These are phyloP conservation scores for Aegilops longissima DNA, from an alignment of 176 grass and related monocot genomes.

Conservation along the genomic window DNA sequence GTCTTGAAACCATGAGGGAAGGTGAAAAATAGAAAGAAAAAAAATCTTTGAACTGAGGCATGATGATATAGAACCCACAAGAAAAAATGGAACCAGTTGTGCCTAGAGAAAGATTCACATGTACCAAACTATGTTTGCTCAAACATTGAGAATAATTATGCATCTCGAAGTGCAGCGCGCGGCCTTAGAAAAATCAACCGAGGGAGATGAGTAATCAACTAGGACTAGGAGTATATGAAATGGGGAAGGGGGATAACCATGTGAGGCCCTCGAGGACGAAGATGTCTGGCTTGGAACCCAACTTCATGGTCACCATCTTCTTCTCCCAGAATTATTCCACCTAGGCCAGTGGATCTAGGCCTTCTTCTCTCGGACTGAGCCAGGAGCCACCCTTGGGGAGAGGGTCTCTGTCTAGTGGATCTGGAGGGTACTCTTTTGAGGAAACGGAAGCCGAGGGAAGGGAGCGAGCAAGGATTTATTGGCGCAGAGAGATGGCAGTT, in stretches of 20 bases:
- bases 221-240: not conserved
- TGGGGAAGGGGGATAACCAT: slow-evolving; percentile 31
- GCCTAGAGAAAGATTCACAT: not conserved
- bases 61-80: not conserved
- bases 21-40: not conserved
- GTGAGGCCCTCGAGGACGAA: slow-evolving; percentile 67
- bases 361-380: not conserved
- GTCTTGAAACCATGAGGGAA: too few species aligned
- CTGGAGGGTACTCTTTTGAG: not conserved
- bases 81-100: not conserved
- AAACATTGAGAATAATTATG: not conserved
- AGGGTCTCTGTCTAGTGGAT: not conserved
- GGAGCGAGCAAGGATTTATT: not conserved
- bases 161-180: not conserved
- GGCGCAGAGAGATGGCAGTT: not conserved
- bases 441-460: slow-evolving; percentile 26
- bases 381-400: not conserved
- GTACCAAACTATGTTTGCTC: too few species aligned
- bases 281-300: slow-evolving; percentile 63
- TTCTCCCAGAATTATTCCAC: not conserved
- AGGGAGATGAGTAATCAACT: too few species aligned
- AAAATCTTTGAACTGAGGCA: not conserved
- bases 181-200: not conserved
- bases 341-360: not conserved
- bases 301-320: slow-evolving; percentile 64